These are phyloP conservation scores for Aspergillus melleus DNA, from an alignment of 2,329 filamentous ascomycete species.

Conservation along the genomic window DNA sequence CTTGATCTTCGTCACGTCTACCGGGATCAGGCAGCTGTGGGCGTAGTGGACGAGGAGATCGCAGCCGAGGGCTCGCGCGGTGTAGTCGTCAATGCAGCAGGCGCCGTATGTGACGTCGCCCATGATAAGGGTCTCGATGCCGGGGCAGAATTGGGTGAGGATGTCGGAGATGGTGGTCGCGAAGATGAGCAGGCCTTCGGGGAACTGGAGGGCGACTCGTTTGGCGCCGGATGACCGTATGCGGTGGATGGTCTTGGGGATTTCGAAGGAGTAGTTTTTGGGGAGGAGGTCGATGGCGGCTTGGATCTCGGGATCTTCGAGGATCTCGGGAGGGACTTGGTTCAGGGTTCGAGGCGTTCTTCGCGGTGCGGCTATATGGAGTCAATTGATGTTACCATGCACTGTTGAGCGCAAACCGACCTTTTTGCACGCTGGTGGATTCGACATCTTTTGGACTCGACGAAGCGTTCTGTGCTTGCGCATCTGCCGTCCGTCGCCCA, in stretches of 20 bases:
- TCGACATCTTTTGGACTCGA: slow-evolving; percentile 62
- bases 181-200: slow-evolving; percentile 90
- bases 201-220: slow-evolving; percentile 92
- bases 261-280: slow-evolving; percentile 97
- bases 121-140: slow-evolving; percentile 94
- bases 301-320: slow-evolving; percentile 81
- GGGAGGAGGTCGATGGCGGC: slow-evolving; percentile 84
- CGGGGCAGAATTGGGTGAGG: slow-evolving; percentile 87
- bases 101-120: slow-evolving; percentile 98
- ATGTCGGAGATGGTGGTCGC: slow-evolving; percentile 98
- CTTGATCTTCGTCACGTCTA: slow-evolving; percentile 94
- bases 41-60: slow-evolving; percentile 96
- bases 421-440: slow-evolving; percentile 53
- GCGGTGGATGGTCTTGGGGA: slow-evolving; percentile 95
- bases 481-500: slow-evolving; percentile 69
- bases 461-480: slow-evolving; percentile 56
- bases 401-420: slow-evolving; percentile 24
- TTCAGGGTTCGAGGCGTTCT: slow-evolving; percentile 80
- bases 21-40: slow-evolving; percentile 92
- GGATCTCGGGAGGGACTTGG: slow-evolving; percentile 83
- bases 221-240: slow-evolving; percentile 78
- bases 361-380: slow-evolving; percentile 63
- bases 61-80: slow-evolving; percentile 87
- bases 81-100: slow-evolving; percentile 98
- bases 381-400: slow-evolving; percentile 2